A percentile compares a stretch with the other conserved stretches of the same genome.
phyloP scores from a whole-genome alignment of 305 asterid genomes.

The Plantago lanceolata region DNA sequence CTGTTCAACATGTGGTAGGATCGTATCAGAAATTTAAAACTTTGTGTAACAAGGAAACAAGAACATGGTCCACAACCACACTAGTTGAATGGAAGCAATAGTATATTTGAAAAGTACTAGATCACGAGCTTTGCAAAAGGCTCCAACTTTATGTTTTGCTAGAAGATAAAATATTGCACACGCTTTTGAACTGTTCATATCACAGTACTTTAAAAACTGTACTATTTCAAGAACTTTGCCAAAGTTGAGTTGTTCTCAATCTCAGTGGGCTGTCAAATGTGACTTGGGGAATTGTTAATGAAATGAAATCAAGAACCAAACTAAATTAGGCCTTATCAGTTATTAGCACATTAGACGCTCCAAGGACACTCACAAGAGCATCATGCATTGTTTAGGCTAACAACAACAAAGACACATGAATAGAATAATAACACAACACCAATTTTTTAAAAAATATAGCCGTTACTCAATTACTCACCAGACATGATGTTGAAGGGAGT shows the following conservation, averaged over 20 bases:
- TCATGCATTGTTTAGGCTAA: no score
- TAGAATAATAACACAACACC: background rate
- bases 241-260: background rate
- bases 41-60: background rate
- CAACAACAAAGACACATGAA: no score
- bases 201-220: no score
- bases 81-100: background rate
- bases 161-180: background rate
- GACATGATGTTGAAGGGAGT: slow-evolving; percentile 57
- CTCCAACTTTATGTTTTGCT: background rate
- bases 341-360: no score
- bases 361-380: no score
- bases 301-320: no score
- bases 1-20: background rate
- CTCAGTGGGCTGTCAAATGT: no score
- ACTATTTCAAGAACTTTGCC: slow-evolving; percentile 1
- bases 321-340: no score
- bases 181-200: no score
- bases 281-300: no score
- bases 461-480: slow-evolving; percentile 39
- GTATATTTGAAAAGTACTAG: background rate
- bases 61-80: slow-evolving; percentile 4
- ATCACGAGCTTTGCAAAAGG: background rate
- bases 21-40: background rate
- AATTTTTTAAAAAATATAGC: slow-evolving; percentile 22